phyloP scores from a whole-genome alignment of 2,329 filamentous ascomycete genomes.

The Verticillium klebahnii region DNA sequence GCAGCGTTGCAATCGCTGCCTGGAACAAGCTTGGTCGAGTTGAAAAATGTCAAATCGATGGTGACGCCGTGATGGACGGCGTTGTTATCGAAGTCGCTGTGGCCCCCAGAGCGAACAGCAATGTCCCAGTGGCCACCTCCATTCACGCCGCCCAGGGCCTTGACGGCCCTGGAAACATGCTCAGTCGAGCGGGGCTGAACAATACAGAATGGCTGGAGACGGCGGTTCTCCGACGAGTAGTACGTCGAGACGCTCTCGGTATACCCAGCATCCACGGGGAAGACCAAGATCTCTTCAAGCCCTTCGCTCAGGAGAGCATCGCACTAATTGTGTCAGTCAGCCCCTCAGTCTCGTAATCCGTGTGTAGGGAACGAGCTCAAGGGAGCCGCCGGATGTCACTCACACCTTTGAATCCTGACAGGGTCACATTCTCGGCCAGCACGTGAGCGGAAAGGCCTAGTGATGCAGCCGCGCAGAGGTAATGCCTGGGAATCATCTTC shows the following conservation, averaged over 20 bases:
- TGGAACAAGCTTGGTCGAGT: constrained; percentile 13
- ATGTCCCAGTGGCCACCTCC: constrained; percentile 10
- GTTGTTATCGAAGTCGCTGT: constrained; percentile 37
- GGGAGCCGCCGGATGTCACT: background rate
- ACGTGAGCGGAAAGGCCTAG: background rate
- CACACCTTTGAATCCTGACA: background rate
- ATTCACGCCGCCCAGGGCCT: constrained; percentile 4
- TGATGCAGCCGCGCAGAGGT: background rate
- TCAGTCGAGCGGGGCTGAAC: constrained; percentile 15
- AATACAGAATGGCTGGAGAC: constrained; percentile 18
- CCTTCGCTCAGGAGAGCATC: constrained; percentile 7
- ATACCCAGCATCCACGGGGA: constrained; percentile 3
- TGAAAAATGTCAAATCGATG: constrained; percentile 30
- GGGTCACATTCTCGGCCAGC: background rate
- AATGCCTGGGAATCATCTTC: background rate
- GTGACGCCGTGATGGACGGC: constrained; percentile 32
- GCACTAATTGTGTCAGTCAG: background rate
- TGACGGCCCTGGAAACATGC: constrained; percentile 14
- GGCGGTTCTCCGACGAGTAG: constrained; percentile 18
- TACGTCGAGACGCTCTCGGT: constrained; percentile 4
- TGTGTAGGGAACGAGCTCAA: background rate
- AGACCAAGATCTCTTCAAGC: constrained; percentile 3
- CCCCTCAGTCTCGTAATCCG: background rate
- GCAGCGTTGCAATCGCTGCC: constrained; percentile 4
- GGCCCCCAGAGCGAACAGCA: constrained; percentile 38